Percentiles rank a stretch among this genome's conserved stretches.
These are phyloP conservation scores for Coniophora puteana DNA, from an alignment of 1,284 basidiomycete genomes.

Conservation along the genomic window DNA sequence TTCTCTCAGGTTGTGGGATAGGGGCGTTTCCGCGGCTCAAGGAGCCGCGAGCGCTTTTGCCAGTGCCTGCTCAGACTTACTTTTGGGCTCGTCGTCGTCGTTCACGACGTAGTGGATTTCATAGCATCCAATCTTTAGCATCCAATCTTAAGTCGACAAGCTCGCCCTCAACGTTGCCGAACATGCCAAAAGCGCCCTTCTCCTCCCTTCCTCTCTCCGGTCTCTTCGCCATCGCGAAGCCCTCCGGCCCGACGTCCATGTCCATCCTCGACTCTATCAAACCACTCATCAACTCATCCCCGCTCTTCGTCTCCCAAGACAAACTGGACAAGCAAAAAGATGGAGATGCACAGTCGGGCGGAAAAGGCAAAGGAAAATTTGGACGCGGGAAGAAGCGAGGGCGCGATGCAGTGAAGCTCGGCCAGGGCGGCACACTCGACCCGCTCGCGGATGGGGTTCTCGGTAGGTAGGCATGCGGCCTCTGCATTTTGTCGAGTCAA, in stretches of 20 bases:
- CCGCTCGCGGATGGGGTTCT: conserved; percentile 94
- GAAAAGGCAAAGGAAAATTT: conserved; percentile 34
- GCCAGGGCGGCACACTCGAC: conserved; percentile 94
- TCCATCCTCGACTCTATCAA: conserved; percentile 86
- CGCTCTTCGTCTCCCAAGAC: conserved; percentile 68
- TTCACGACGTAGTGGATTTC: too few species aligned
- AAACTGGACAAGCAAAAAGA: conserved; percentile 44
- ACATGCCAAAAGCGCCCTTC: conserved; percentile 63
- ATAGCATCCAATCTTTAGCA: too few species aligned
- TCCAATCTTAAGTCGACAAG: too few species aligned
- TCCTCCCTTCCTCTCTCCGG: conserved; percentile 67
- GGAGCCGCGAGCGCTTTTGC: too few species aligned
- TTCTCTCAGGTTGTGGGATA: too few species aligned
- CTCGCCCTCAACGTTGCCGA: too few species aligned
- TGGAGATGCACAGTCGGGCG: too few species aligned
- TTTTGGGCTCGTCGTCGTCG: too few species aligned
- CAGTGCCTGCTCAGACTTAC: too few species aligned
- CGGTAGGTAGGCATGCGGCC: conserved; percentile 42
- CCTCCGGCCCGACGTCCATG: conserved; percentile 91
- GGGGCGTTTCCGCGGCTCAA: too few species aligned
- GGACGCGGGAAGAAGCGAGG: conserved; percentile 36
- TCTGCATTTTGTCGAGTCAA: conserved; percentile 2
- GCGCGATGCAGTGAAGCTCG: conserved; percentile 66
- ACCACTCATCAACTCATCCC: conserved; percentile 72
- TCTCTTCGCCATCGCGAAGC: conserved; percentile 83